Evolutionary conservation across 495 filamentous ascomycete species (phyloP).

Genomic region (Articulospora tetracladia): DNA sequence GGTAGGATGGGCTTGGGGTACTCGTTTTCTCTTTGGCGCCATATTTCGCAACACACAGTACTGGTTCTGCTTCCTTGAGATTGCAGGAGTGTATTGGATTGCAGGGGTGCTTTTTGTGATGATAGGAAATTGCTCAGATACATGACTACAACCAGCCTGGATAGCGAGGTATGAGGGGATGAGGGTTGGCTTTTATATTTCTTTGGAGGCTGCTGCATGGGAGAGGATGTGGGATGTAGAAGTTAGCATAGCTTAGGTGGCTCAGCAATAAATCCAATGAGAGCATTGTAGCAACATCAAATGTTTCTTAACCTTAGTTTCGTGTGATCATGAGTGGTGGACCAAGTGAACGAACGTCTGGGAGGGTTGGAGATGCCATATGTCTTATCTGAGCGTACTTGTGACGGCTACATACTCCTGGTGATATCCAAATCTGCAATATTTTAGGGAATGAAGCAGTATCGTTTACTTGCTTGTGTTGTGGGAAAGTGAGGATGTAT

Average conservation of each 20-base stretch:
- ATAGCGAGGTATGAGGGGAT: constrained; percentile 27
- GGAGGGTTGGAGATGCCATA: too few species aligned
- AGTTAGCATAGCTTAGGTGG: background rate
- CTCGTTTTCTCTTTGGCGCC: constrained; percentile 19
- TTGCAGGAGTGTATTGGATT: constrained; percentile 5
- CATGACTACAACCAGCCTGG: constrained; percentile 29
- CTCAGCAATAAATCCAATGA: constrained; percentile 6
- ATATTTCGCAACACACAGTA: background rate
- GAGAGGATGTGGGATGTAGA: background rate
- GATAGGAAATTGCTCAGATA: constrained; percentile 22
- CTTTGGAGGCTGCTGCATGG: background rate
- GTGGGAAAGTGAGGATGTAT: too few species aligned
- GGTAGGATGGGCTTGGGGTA: constrained; percentile 16
- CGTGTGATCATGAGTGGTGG: too few species aligned
- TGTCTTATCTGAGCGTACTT: too few species aligned
- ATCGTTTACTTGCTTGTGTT: too few species aligned
- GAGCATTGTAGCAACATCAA: constrained; percentile 8
- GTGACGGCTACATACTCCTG: too few species aligned
- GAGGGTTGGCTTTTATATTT: constrained; percentile 16
- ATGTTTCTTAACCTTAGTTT: too few species aligned
- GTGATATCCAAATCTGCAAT: too few species aligned
- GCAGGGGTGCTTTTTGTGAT: background rate
- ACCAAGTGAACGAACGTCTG: too few species aligned
- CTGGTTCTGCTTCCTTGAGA: constrained; percentile 9
- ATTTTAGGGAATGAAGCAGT: too few species aligned